phyloP scores from a whole-genome alignment of 1,139 yeast species.

The Pichia cactophila region DNA sequence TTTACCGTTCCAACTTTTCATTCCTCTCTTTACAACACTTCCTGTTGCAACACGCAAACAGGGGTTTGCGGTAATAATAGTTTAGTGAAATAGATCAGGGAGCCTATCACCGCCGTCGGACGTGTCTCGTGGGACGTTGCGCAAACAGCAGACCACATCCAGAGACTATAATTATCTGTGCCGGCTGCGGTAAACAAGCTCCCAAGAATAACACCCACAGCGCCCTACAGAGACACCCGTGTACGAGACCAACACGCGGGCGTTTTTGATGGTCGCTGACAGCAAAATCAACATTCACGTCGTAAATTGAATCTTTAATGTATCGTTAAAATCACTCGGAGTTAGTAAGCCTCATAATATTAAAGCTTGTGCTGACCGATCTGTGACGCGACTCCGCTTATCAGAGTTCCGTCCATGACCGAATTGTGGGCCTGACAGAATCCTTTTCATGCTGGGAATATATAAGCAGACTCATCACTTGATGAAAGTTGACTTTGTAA shows the following conservation, averaged over 20 bases:
- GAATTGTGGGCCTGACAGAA: background rate
- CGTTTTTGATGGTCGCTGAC: conserved; percentile 11
- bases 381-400: background rate
- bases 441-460: no score
- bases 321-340: background rate
- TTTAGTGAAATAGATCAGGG: background rate
- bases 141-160: background rate
- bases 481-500: no score
- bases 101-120: background rate
- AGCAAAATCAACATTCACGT: background rate
- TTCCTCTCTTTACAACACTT: background rate
- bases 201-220: conserved; percentile 6
- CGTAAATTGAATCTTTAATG: background rate
- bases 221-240: conserved; percentile 11
- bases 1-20: background rate
- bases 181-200: conserved; percentile 12
- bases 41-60: background rate
- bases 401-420: background rate
- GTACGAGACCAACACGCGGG: background rate
- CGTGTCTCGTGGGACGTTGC: background rate
- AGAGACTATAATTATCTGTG: background rate
- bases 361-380: background rate
- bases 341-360: background rate
- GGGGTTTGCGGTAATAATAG: conserved; percentile 1
- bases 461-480: no score